phyloP scores from a whole-genome alignment of 768 basidiomycete species.

The Leccinellum albellum region DNA sequence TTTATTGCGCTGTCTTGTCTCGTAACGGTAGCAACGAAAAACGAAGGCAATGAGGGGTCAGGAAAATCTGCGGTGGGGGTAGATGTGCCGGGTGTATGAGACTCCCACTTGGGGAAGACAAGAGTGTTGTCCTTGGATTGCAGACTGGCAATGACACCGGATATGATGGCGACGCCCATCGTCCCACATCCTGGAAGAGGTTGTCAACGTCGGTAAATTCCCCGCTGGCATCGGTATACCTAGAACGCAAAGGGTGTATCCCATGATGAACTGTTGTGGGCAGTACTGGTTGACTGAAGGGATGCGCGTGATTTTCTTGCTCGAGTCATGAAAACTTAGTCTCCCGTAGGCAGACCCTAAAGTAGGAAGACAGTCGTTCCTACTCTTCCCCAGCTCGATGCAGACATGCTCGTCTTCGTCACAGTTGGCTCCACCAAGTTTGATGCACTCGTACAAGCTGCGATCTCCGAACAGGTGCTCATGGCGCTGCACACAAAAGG shows the following conservation, averaged over 20 bases:
- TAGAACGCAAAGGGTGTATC: constrained; percentile 88
- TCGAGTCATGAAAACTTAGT: no score
- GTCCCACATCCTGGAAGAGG: constrained; percentile 82
- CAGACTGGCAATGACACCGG: constrained; percentile 85
- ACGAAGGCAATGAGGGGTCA: constrained; percentile 70
- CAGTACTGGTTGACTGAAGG: neutral
- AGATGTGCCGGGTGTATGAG: constrained; percentile 66
- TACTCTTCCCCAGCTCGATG: no score
- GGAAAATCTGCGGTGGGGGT: constrained; percentile 54
- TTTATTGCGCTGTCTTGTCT: constrained; percentile 70
- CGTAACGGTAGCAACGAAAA: constrained; percentile 86
- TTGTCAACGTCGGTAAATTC: constrained; percentile 13
- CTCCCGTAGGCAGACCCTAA: no score
- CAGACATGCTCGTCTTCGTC: constrained; percentile 52
- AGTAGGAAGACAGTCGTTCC: no score
- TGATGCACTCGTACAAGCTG: constrained; percentile 63
- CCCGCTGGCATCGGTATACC: constrained; percentile 38
- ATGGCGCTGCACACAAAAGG: constrained; percentile 49
- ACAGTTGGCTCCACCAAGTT: constrained; percentile 92
- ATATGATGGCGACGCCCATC: constrained; percentile 94
- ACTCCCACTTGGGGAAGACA: constrained; percentile 54
- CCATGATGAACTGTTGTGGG: constrained; percentile 48
- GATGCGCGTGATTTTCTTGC: neutral
- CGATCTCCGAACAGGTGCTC: constrained; percentile 57
- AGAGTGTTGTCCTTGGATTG: constrained; percentile 41